phyloP scores from a whole-genome alignment of 805 yeast species.

The Hagleromyces aurorensis region DNA sequence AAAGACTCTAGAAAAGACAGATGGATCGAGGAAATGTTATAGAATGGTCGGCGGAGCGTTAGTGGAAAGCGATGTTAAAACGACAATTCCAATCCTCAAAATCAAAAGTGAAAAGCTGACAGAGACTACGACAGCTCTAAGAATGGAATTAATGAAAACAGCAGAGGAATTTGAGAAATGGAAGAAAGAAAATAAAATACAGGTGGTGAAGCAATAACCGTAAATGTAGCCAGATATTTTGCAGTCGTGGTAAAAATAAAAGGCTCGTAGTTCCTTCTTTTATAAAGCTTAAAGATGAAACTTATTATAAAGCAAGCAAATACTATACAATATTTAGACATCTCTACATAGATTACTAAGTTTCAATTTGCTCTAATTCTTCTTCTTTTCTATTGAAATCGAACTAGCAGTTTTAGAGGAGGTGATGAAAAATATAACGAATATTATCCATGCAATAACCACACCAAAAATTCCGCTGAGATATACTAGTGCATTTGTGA shows the following conservation, averaged over 20 bases:
- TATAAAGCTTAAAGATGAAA: background rate
- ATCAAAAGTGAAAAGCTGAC: constrained; percentile 44
- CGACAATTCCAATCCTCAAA: constrained; percentile 56
- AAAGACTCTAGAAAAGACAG: constrained; percentile 45
- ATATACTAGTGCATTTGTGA: constrained; percentile 90
- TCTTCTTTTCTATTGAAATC: constrained; percentile 14
- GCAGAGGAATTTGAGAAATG: constrained; percentile 29
- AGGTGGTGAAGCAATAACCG: constrained; percentile 26
- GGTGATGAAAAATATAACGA: constrained; percentile 52
- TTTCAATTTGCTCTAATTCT: too few relatives aligned
- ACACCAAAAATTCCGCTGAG: constrained; percentile 64
- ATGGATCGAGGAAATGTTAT: constrained; percentile 67
- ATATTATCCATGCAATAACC: constrained; percentile 65
- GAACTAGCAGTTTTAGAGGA: constrained; percentile 12
- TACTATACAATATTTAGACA: too few relatives aligned
- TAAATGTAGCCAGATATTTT: constrained; percentile 1
- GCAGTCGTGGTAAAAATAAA: too few relatives aligned
- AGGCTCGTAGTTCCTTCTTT: too few relatives aligned
- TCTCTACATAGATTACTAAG: too few relatives aligned
- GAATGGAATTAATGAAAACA: constrained; percentile 21
- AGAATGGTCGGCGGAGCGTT: constrained; percentile 93
- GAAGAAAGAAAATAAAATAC: constrained; percentile 32
- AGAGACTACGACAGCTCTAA: constrained; percentile 25
- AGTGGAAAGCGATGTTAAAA: constrained; percentile 74
- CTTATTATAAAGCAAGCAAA: too few relatives aligned